phyloP scores from a whole-genome alignment of 2,329 filamentous ascomycete species.

The Dactylellina cionopaga region DNA sequence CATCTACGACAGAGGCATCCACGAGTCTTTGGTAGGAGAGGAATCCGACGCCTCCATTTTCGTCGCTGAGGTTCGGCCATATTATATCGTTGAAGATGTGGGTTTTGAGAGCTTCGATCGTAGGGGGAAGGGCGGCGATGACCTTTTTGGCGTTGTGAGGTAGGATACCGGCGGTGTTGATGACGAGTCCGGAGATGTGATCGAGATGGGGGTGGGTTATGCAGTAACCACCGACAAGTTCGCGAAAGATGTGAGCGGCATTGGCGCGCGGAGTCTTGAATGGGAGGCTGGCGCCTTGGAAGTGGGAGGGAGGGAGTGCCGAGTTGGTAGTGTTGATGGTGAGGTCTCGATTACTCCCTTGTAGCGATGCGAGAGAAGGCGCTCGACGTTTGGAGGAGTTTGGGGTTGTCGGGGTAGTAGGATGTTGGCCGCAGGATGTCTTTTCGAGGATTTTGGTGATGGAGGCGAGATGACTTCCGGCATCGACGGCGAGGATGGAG shows the following conservation, averaged over 20 bases:
- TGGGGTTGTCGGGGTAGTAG: slow-evolving; percentile 51
- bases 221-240: slow-evolving; percentile 85
- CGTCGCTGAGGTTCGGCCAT: slow-evolving; percentile 96
- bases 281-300: slow-evolving; percentile 77
- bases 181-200: slow-evolving; percentile 87
- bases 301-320: slow-evolving; percentile 40
- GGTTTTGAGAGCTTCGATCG: slow-evolving; percentile 89
- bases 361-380: slow-evolving; percentile 19
- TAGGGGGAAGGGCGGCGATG: slow-evolving; percentile 83
- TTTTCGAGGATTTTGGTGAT: slow-evolving; percentile 80
- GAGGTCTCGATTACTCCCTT: slow-evolving; percentile 7
- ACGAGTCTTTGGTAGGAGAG: slow-evolving; percentile 91
- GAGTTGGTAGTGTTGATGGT: slow-evolving; percentile 7
- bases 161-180: slow-evolving; percentile 89
- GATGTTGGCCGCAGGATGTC: slow-evolving; percentile 62
- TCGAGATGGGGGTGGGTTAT: slow-evolving; percentile 98
- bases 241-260: slow-evolving; percentile 79
- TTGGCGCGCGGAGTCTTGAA: slow-evolving; percentile 76
- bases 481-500: slow-evolving; percentile 91
- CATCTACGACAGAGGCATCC: slow-evolving; percentile 80
- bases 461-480: slow-evolving; percentile 85
- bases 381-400: slow-evolving; percentile 39
- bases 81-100: slow-evolving; percentile 98
- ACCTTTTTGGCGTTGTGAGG: slow-evolving; percentile 79
- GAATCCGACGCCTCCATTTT: slow-evolving; percentile 91